These are phyloP conservation scores for Gnomoniopsis sp. DNA, from an alignment of 2,329 filamentous ascomycete species.

Conservation along the genomic window DNA sequence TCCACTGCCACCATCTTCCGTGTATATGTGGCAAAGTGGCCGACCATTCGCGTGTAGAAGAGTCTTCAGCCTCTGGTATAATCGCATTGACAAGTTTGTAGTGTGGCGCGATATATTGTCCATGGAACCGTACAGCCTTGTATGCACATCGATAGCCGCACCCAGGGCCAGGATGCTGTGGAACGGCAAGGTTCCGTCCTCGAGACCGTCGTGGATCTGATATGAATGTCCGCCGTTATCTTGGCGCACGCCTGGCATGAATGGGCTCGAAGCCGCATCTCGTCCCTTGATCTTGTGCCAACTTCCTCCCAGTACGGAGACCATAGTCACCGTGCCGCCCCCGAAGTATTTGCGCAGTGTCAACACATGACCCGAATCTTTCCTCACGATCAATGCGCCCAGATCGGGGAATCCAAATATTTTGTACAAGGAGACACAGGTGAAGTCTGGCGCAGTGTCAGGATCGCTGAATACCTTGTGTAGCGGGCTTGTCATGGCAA, in stretches of 20 bases:
- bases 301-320: slow-evolving; percentile 45
- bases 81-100: slow-evolving; percentile 44
- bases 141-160: slow-evolving; percentile 68
- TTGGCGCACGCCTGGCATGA: slow-evolving; percentile 2
- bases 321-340: slow-evolving; percentile 63
- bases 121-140: slow-evolving; percentile 56
- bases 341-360: slow-evolving; percentile 61
- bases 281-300: slow-evolving; percentile 53
- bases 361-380: slow-evolving; percentile 51
- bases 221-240: slow-evolving; percentile 26
- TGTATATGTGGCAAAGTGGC: slow-evolving; percentile 52
- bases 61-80: slow-evolving; percentile 44
- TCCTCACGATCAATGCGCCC: slow-evolving; percentile 56
- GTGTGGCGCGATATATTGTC: slow-evolving; percentile 57
- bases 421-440: slow-evolving; percentile 61
- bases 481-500: slow-evolving; percentile 60
- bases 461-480: slow-evolving; percentile 47
- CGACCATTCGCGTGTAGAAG: slow-evolving; percentile 53
- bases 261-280: slow-evolving; percentile 24
- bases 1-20: slow-evolving; percentile 36
- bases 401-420: slow-evolving; percentile 67
- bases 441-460: slow-evolving; percentile 55
- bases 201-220: slow-evolving; percentile 56
- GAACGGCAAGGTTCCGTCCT: slow-evolving; percentile 82
- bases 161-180: slow-evolving; percentile 85